A percentile compares a stretch with the other conserved stretches of the same genome.
These are phyloP conservation scores for Danielia oregonensis DNA, from an alignment of 805 yeast species.

Conservation along the genomic window DNA sequence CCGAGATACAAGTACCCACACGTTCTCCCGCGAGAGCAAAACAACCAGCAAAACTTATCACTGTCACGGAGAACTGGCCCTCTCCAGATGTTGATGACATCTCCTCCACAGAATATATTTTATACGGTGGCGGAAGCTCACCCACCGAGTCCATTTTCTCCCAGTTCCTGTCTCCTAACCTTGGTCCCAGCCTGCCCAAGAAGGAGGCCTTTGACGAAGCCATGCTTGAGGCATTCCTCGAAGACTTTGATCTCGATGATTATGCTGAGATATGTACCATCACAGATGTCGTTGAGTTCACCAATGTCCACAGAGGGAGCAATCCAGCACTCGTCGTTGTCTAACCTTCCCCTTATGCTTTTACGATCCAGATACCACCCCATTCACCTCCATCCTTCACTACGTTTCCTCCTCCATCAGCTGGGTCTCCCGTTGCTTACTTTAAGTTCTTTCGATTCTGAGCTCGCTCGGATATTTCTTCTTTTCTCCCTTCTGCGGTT, in stretches of 20 bases:
- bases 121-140: constrained; percentile 5
- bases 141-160: constrained; percentile 13
- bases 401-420: no score
- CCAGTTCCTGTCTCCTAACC: not conserved
- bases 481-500: no score
- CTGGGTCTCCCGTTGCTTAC: no score
- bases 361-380: no score
- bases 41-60: not conserved
- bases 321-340: no score
- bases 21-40: constrained; percentile 12
- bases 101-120: constrained; percentile 8
- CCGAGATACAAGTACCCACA: constrained; percentile 7
- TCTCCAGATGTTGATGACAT: constrained; percentile 4
- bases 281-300: constrained; percentile 23
- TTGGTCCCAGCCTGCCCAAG: no score
- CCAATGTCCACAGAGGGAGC: constrained; percentile 10
- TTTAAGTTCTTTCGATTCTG: no score
- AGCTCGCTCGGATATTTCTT: no score
- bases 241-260: constrained; percentile 17
- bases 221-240: constrained; percentile 15
- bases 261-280: constrained; percentile 19
- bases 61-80: not conserved
- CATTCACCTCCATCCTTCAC: no score
- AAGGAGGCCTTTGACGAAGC: not conserved
- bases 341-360: no score